phyloP scores from a whole-genome alignment of 129 eudicot species.

The Kitagawia praeruptora region DNA sequence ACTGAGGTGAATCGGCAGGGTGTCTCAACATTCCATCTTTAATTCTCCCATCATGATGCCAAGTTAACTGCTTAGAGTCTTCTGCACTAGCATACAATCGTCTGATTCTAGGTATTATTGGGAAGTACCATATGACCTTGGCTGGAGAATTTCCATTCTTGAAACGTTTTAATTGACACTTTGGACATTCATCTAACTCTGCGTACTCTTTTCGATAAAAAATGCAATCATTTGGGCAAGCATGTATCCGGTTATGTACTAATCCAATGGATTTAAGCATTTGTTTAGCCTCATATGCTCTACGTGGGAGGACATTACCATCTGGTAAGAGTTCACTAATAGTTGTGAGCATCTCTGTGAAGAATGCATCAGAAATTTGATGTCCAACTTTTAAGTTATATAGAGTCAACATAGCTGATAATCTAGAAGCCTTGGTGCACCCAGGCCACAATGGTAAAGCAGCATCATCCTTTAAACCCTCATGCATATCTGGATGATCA shows the following conservation, averaged over 20 bases:
- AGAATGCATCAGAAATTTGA: neutral
- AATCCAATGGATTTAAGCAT: neutral
- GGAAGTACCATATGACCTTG: constrained; percentile 10
- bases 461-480: neutral
- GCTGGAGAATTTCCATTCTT: neutral
- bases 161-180: neutral
- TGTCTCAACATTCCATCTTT: neutral
- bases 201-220: neutral
- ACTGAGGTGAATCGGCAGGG: neutral
- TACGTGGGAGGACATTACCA: neutral
- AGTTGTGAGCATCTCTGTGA: neutral
- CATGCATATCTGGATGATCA: neutral
- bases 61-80: neutral
- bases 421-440: neutral
- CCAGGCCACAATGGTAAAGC: neutral
- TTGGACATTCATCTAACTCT: neutral
- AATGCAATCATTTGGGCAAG: neutral
- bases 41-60: neutral
- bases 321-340: neutral
- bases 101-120: constrained; percentile 6
- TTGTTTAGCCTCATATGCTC: neutral
- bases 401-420: neutral
- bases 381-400: no score
- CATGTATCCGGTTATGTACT: neutral
- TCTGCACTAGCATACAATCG: neutral